These are phyloP conservation scores for Chytriomyces sp. DNA, from an alignment of 192 early-diverging fungal species.

Conservation along the genomic window DNA sequence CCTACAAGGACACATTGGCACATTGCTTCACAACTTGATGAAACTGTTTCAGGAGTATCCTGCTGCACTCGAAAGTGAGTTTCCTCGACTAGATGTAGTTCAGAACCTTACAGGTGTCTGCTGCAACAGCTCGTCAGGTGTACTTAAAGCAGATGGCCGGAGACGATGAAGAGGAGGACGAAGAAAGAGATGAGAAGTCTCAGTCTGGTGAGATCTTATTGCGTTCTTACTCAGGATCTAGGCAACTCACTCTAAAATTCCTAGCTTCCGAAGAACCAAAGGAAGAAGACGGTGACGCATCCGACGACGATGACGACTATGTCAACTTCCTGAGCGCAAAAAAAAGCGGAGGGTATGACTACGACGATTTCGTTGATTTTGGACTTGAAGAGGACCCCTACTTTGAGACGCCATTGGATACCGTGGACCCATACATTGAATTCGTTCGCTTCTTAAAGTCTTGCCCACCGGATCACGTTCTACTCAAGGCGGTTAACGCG, in stretches of 20 bases:
- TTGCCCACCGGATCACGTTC: slow-evolving; percentile 18
- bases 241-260: too few relatives aligned
- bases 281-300: slow-evolving; percentile 30
- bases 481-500: slow-evolving; percentile 7
- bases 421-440: slow-evolving; percentile 34
- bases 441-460: slow-evolving; percentile 21
- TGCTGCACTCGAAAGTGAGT: slow-evolving; percentile 19
- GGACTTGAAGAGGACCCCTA: slow-evolving; percentile 33
- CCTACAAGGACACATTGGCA: slow-evolving; percentile 23
- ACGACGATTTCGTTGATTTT: slow-evolving; percentile 13
- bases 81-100: background rate
- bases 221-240: too few relatives aligned
- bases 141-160: slow-evolving; percentile 8
- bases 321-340: slow-evolving; percentile 10
- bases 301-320: slow-evolving; percentile 30
- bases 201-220: background rate
- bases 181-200: slow-evolving; percentile 12
- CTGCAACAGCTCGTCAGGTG: slow-evolving; percentile 16
- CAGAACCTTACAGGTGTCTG: background rate
- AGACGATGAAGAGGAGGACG: slow-evolving; percentile 30
- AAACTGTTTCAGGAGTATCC: slow-evolving; percentile 29
- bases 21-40: slow-evolving; percentile 10
- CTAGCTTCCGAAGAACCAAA: slow-evolving; percentile 13
- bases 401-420: slow-evolving; percentile 31
- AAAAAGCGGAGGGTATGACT: background rate